These are phyloP conservation scores for Metschnikowia baotianmanensis DNA, from an alignment of 805 yeast species.

Conservation along the genomic window DNA sequence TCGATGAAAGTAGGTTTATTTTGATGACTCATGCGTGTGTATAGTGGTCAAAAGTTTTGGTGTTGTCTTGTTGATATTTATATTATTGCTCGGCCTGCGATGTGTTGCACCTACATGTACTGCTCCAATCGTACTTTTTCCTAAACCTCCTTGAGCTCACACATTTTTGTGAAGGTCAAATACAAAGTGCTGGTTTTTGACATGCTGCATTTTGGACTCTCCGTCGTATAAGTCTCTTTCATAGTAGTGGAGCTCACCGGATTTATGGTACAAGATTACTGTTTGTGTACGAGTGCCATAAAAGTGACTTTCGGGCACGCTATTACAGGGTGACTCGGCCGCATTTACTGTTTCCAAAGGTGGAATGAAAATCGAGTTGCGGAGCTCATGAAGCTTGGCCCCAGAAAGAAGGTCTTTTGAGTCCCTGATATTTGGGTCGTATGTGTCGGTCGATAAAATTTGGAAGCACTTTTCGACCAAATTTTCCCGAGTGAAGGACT, in stretches of 20 bases:
- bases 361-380: constrained; percentile 69
- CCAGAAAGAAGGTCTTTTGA: constrained; percentile 15
- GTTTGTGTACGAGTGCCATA: constrained; percentile 93
- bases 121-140: too few species aligned
- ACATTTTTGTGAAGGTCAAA: constrained; percentile 10
- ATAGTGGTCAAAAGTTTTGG: too few species aligned
- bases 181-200: constrained; percentile 16
- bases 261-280: constrained; percentile 56
- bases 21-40: too few species aligned
- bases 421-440: constrained; percentile 28
- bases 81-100: too few species aligned
- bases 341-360: constrained; percentile 40
- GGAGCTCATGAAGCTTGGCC: constrained; percentile 41
- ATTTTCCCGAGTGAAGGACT: constrained; percentile 29
- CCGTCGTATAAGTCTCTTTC: constrained; percentile 55
- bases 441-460: constrained; percentile 47
- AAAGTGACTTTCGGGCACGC: constrained; percentile 26
- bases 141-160: too few species aligned
- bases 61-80: too few species aligned
- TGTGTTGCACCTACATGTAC: background rate
- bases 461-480: constrained; percentile 53
- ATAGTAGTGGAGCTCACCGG: constrained; percentile 52
- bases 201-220: constrained; percentile 8
- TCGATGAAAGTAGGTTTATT: too few species aligned
- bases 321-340: constrained; percentile 5